Evolutionary conservation across 306 rosid genomes (phyloP).

Genomic region (Cucurbita moschata): DNA sequence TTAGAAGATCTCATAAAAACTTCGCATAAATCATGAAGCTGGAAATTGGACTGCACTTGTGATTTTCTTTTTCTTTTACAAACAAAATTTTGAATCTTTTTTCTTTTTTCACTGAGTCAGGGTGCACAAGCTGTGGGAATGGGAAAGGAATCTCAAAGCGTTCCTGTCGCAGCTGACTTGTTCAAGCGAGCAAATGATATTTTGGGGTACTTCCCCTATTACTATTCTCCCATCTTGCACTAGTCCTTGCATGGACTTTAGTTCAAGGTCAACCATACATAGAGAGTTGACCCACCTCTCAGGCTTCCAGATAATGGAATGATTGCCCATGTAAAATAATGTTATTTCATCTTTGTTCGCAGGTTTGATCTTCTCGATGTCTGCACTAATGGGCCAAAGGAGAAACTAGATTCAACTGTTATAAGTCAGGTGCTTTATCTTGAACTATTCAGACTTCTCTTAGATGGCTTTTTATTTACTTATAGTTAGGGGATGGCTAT

Average conservation of each 20-base stretch:
- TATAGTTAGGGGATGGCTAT: neutral
- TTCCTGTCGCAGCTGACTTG: conserved; percentile 58
- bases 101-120: conserved; percentile 17
- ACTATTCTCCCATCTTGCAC: neutral
- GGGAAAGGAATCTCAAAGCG: conserved; percentile 87
- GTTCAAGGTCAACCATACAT: neutral
- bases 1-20: neutral
- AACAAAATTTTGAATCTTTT: neutral
- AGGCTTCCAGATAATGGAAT: neutral
- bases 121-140: conserved; percentile 97
- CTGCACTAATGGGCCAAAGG: conserved; percentile 87
- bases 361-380: conserved; percentile 93
- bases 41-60: neutral
- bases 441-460: neutral
- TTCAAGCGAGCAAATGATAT: conserved; percentile 69
- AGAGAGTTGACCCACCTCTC: neutral
- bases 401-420: conserved; percentile 78
- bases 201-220: conserved; percentile 39
- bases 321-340: neutral
- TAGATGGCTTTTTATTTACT: neutral
- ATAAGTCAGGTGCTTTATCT: conserved; percentile 58
- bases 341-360: conserved; percentile 4
- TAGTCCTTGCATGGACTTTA: neutral
- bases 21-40: neutral
- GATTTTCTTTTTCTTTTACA: neutral